Evolutionary conservation across 202 grass and related monocot genomes (phyloP), one percentile per base, ranked within the genome.

Genomic region (Carex arenaria): DNA sequence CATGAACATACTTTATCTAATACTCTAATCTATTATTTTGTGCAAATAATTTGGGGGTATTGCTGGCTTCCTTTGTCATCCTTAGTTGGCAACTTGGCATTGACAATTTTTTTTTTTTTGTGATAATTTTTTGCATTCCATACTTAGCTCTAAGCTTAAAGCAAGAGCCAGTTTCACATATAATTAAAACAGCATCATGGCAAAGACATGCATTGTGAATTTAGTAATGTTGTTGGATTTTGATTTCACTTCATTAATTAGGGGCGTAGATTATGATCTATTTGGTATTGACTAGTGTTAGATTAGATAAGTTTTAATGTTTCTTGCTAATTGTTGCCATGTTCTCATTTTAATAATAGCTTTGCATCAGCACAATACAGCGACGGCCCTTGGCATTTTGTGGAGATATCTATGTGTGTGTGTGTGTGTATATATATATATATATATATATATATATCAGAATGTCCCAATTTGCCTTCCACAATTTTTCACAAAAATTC

Each of bases 161-260:
- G 22, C 47, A 74, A 74, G 19, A 74, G 71, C 71, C 22, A 54
- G 7, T 12, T 17, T 28, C 20, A 52, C 71, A 54, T 55, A 52
- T 14, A 28, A 13, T 56, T n/a, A 9, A 72, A 72, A 55, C 2
- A 54, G 4, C 49, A 75, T 75, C 45, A 75, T 75, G 72, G 72
- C 72, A 75, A 55, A 75, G 72, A 75, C 72, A 75, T 75, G 72
- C 72, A 4, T 75, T n/a, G 26, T 65, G 15, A 6, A 65, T 45
- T 59, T 59, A 7, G 17, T 18, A n/a, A 8, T 54, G 53, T 17
- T 54, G 23, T 75, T 75, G 1, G 3, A 75, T 31, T 31, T 75
- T 55, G 12, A 52, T 52, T 75, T 31, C n/a, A 31, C 23, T 74
- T 75, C 72, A 75, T 55, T 75, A 75, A 75, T 54, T 54, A 31